These are phyloP conservation scores for Aspergillus brunneoviolaceus DNA, from an alignment of 2,329 filamentous ascomycete species.

Conservation along the genomic window DNA sequence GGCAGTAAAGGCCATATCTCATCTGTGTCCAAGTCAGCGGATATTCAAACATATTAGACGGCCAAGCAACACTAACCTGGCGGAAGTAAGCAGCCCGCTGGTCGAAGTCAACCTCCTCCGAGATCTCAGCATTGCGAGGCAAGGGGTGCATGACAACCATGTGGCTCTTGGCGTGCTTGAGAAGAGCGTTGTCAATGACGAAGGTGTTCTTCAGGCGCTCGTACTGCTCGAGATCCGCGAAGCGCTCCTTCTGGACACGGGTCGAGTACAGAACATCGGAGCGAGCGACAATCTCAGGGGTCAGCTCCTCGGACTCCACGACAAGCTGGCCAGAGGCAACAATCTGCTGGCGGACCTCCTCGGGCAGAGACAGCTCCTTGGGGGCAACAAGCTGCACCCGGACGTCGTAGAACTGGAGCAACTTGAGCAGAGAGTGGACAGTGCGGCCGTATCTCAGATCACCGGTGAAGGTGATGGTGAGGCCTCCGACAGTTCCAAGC, in stretches of 20 bases:
- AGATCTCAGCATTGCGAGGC: slow-evolving; percentile 88
- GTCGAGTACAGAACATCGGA: slow-evolving; percentile 97
- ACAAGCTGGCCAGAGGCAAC: slow-evolving; percentile 73
- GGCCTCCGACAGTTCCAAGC: slow-evolving; percentile 87
- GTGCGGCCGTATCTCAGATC: slow-evolving; percentile 91
- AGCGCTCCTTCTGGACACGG: slow-evolving; percentile 93
- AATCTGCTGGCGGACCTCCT: slow-evolving; percentile 70
- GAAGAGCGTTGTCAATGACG: slow-evolving; percentile 82
- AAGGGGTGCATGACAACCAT: slow-evolving; percentile 97
- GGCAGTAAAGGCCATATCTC: slow-evolving; percentile 95
- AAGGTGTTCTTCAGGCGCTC: slow-evolving; percentile 86
- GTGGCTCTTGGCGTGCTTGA: slow-evolving; percentile 86
- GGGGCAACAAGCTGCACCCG: slow-evolving; percentile 89
- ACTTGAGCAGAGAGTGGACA: slow-evolving; percentile 90
- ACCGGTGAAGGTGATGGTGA: slow-evolving; percentile 94
- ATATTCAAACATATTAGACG: background rate
- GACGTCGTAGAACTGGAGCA: slow-evolving; percentile 94
- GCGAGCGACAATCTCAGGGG: slow-evolving; percentile 78
- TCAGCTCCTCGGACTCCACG: slow-evolving; percentile 73
- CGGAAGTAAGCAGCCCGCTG: slow-evolving; percentile 95
- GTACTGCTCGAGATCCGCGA: slow-evolving; percentile 76
- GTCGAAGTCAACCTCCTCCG: slow-evolving; percentile 96
- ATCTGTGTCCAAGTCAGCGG: slow-evolving; percentile 64
- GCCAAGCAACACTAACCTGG: slow-evolving; percentile 69
- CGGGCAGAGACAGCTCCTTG: slow-evolving; percentile 72